These are phyloP conservation scores for Cytospora schulzeri DNA, from an alignment of 2,329 filamentous ascomycete species.

Conservation along the genomic window DNA sequence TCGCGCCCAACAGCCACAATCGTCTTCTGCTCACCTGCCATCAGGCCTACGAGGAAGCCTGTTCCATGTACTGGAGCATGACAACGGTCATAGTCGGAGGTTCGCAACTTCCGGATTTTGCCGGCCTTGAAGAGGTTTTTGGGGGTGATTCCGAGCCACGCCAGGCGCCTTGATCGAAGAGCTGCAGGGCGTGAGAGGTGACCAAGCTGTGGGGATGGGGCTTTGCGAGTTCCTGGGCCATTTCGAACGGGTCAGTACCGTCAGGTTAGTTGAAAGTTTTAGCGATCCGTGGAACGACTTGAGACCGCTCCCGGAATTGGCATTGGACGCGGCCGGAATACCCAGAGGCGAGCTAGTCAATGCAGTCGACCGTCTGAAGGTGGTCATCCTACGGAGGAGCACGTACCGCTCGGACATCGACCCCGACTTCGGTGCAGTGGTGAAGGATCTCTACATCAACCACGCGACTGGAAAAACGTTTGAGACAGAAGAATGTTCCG, in stretches of 20 bases:
- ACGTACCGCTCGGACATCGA: no score
- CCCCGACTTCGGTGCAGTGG: no score
- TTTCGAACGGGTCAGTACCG: not conserved
- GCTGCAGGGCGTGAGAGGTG: not conserved
- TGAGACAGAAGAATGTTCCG: not conserved
- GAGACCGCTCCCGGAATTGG: no score
- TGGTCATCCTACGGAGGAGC: not conserved
- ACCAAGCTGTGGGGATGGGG: not conserved
- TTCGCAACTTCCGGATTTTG: fast-evolving
- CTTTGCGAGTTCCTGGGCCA: not conserved
- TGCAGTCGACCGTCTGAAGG: not conserved
- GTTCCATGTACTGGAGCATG: not conserved
- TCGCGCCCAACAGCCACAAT: not conserved
- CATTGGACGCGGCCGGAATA: not conserved
- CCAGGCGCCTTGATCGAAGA: not conserved
- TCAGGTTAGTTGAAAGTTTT: not conserved
- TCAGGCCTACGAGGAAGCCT: not conserved
- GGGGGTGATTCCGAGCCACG: not conserved
- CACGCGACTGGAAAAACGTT: not conserved
- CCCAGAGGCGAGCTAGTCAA: not conserved
- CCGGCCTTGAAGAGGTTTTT: not conserved
- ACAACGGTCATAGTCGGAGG: not conserved
- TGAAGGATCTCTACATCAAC: not conserved
- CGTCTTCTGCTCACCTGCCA: not conserved
- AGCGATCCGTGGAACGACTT: no score